Conservation (phyloP, 352 stramenopile genomes). For the Phytophthora tentaculata region DNA sequence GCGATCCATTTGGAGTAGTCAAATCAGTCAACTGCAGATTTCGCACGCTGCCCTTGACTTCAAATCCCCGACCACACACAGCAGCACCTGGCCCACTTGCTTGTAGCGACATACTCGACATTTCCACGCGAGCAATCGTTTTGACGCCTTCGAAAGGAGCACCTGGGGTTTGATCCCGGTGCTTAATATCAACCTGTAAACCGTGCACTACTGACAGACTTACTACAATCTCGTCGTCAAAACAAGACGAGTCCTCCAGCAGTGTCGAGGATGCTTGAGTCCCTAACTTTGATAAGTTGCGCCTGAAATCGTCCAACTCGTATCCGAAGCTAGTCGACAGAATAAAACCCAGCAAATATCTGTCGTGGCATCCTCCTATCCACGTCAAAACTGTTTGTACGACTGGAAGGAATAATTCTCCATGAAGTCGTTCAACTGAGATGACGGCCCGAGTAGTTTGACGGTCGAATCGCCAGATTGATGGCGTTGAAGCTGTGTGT, state of each 20-base stretch:
- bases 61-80: constrained; percentile 24
- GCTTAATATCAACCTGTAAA: constrained; percentile 48
- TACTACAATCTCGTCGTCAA: constrained; percentile 33
- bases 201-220: constrained; percentile 38
- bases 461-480: constrained; percentile 28
- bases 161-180: constrained; percentile 39
- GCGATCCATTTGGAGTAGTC: constrained; percentile 47
- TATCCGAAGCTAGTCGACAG: constrained; percentile 74
- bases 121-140: constrained; percentile 40
- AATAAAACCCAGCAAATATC: constrained; percentile 68
- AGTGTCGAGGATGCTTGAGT: constrained; percentile 38
- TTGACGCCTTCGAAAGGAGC: constrained; percentile 18
- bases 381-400: constrained; percentile 49
- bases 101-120: constrained; percentile 44
- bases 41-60: constrained; percentile 70
- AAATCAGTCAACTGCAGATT: constrained; percentile 79
- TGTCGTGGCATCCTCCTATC: constrained; percentile 45
- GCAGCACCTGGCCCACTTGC: constrained; percentile 20
- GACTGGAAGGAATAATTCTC: constrained; percentile 53
- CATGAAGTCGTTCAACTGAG: constrained; percentile 40
- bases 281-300: constrained; percentile 61
- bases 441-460: constrained; percentile 31
- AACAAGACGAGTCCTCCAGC: constrained; percentile 36
- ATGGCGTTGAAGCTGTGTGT: constrained; percentile 5
- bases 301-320: constrained; percentile 52